phyloP scores from a whole-genome alignment of 2,329 filamentous ascomycete genomes.

The Paradendryphiella salina region DNA sequence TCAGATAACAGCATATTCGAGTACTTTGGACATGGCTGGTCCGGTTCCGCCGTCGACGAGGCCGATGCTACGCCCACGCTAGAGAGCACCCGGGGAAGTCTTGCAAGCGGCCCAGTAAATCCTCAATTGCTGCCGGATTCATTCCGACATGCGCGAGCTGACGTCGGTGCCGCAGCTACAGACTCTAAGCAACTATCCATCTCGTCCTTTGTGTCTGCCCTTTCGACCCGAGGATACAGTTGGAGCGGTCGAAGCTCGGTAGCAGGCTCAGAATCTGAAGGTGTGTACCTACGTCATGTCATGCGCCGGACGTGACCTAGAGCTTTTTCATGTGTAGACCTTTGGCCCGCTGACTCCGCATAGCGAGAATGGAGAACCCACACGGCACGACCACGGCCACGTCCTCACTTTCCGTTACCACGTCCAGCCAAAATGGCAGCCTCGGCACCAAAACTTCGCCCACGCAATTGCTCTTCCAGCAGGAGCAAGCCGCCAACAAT shows the following conservation, averaged over 20 bases:
- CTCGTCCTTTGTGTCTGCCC: conserved; percentile 68
- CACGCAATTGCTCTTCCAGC: conserved; percentile 40
- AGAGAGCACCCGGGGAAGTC: conserved; percentile 28
- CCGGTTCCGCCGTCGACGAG: conserved; percentile 55
- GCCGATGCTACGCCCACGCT: conserved; percentile 50
- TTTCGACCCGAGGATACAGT: conserved; percentile 55
- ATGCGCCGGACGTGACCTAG: conserved; percentile 3
- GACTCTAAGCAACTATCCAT: conserved; percentile 70
- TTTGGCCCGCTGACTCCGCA: conserved; percentile 11
- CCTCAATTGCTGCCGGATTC: conserved; percentile 54
- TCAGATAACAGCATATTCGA: conserved; percentile 50
- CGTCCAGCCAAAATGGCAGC: conserved; percentile 50
- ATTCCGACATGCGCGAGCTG: conserved; percentile 52
- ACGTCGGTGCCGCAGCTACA: conserved; percentile 35
- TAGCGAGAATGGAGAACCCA: conserved; percentile 36
- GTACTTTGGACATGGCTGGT: conserved; percentile 24
- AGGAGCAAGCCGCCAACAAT: conserved; percentile 29
- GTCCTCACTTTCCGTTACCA: conserved; percentile 50
- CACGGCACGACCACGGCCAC: conserved; percentile 50
- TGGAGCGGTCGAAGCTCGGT: conserved; percentile 54
- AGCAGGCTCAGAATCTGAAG: conserved; percentile 52
- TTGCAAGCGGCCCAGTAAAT: conserved; percentile 21
- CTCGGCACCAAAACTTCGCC: conserved; percentile 47
- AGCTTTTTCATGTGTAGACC: conserved; percentile 6
- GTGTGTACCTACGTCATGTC: conserved; percentile 44